Percentiles rank a stretch among this genome's conserved stretches.
Conservation (phyloP, 2,329 filamentous ascomycete genomes). For the Nigrospora sphaerica region DNA sequence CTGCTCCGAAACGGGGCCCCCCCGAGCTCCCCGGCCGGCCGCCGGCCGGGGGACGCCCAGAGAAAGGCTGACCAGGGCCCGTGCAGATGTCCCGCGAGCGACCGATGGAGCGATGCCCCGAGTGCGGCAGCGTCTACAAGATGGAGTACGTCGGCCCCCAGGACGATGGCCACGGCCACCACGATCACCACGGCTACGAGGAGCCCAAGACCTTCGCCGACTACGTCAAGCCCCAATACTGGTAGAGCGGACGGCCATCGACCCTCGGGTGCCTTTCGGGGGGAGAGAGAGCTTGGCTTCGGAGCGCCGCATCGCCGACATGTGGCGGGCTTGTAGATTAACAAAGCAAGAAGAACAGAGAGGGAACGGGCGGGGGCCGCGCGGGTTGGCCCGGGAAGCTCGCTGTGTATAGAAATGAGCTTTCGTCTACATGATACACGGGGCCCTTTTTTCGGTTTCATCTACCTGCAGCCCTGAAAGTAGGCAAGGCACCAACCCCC, state of each 20-base stretch:
- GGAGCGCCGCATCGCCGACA: not conserved
- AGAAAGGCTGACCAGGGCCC: not conserved
- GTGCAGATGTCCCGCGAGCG: slow-evolving; percentile 75
- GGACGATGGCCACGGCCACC: slow-evolving; percentile 59
- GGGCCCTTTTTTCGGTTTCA: too few species aligned
- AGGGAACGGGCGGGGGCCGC: too few species aligned
- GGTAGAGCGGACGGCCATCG: slow-evolving; percentile 33
- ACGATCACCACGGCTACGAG: slow-evolving; percentile 57
- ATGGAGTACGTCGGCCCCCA: slow-evolving; percentile 90
- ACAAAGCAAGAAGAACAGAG: too few species aligned
- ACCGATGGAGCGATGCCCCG: slow-evolving; percentile 88
- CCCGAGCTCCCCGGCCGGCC: not conserved
- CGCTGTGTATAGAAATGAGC: too few species aligned
- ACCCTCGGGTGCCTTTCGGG: not conserved
- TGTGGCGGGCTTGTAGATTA: too few species aligned
- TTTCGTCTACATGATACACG: too few species aligned
- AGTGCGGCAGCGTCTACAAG: slow-evolving; percentile 96
- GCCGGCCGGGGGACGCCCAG: not conserved
- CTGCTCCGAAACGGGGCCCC: not conserved
- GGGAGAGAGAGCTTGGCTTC: not conserved
- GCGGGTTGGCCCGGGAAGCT: too few species aligned
- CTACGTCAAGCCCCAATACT: slow-evolving; percentile 92
- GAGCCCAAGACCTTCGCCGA: slow-evolving; percentile 97
- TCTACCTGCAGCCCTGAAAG: too few species aligned
- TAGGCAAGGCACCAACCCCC: too few species aligned